Evolutionary conservation across 2,329 filamentous ascomycete species (phyloP).

Genomic region (Sporothrix curviconia): DNA sequence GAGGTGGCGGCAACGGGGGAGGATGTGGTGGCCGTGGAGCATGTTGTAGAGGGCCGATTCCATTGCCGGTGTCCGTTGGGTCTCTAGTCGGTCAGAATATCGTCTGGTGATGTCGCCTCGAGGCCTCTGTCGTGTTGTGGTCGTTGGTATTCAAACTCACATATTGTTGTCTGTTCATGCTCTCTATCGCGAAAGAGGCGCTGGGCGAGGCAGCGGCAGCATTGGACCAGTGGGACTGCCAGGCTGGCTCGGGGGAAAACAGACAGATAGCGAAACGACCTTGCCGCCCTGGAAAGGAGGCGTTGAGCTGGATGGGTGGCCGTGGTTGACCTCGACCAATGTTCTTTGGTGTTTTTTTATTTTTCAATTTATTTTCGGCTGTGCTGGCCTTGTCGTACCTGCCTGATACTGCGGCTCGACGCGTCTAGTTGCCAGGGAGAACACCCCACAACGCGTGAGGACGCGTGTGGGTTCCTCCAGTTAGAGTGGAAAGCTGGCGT

Average conservation of each 20-base stretch:
- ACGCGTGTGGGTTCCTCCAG: neutral
- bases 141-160: conserved; percentile 3
- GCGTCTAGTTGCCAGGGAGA: conserved; percentile 9
- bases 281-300: too few relatives aligned
- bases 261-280: too few relatives aligned
- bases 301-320: too few relatives aligned
- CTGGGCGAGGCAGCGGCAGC: too few relatives aligned
- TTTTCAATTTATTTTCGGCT: too few relatives aligned
- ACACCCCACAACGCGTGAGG: conserved; percentile 14
- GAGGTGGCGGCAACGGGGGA: conserved; percentile 26
- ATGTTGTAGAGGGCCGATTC: conserved; percentile 47
- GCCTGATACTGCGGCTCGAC: conserved; percentile 9
- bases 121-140: neutral
- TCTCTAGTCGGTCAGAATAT: neutral
- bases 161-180: conserved; percentile 26
- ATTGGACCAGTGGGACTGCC: neutral
- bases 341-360: neutral
- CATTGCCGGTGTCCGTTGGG: conserved; percentile 39
- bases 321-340: too few relatives aligned
- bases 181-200: conserved; percentile 10
- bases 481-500: neutral
- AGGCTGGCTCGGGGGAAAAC: neutral
- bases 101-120: neutral
- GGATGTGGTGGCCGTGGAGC: conserved; percentile 26
- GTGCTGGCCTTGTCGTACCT: too few relatives aligned